Evolutionary conservation across 2,329 filamentous ascomycete genomes (phyloP), one percentile per base, ranked within the genome.

Genomic region (Fusarium sp.): DNA sequence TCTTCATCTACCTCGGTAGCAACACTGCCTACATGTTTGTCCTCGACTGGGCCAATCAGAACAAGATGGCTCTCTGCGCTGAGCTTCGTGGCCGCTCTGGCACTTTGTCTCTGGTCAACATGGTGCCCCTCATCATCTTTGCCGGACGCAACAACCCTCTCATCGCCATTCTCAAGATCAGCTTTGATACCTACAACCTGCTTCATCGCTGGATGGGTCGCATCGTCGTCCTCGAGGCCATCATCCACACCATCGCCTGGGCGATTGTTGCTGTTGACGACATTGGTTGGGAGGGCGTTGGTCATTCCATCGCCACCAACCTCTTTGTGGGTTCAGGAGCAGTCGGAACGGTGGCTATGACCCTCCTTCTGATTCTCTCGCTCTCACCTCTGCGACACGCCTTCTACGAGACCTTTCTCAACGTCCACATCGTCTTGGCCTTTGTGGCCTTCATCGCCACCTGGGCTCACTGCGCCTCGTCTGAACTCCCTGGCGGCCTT

Each of bases 341-440:
- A 78, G 84, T 92, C 29, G 92, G 88, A 54, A 88, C 86, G 2
- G 81, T 89, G 58, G 88, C 89, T 40, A 89, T 98, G 80, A 77
- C 90, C 45, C 80, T 93, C 52, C 86, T 98, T 54, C 79, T 93
- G 63, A 79, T 97, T 61, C 86, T 92, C 31, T 92, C 95, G 11
- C 85, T 93, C 63, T 96, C 95, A 3, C 93, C 95, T 0, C 80
- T 99, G 61, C 92, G 97, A 70, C 96, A 98, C 82, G 95, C 95
- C 42, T 98, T 98, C 81, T 99, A 99, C 85, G 97, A 99, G 85
- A 97, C 95, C 1, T 99, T 99, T 85, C 89, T 98, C 77, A 94
- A 94, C 80, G 84, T 93, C 33, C 97, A 98, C 84, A 95, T 97
- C 76, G 82, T 94, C 40, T 85, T 97, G 60, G 95, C 92, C 42